Percentiles rank a stretch among this genome's conserved stretches.
These are phyloP conservation scores for Cladosporium cucumerinum DNA, from an alignment of 2,329 filamentous ascomycete species.

Conservation along the genomic window DNA sequence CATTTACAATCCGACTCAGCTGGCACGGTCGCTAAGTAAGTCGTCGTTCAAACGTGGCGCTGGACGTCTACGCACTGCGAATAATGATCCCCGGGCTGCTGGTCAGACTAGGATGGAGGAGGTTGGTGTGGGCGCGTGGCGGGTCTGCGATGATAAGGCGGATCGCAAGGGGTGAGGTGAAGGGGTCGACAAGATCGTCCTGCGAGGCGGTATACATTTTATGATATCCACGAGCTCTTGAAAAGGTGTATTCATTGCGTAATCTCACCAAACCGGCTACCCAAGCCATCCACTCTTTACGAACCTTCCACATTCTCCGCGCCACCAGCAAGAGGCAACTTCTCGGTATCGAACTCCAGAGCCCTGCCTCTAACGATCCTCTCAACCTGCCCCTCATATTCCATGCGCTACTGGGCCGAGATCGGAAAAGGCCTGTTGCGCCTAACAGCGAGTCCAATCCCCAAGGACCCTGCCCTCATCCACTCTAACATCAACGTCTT, in stretches of 20 bases:
- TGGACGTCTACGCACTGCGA: not conserved
- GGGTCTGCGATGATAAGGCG: not conserved
- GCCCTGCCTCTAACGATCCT: not conserved
- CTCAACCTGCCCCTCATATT: not conserved
- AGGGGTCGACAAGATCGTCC: not conserved
- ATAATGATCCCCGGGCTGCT: not conserved
- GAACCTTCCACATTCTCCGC: not conserved
- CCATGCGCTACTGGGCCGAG: not conserved
- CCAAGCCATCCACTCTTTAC: not conserved
- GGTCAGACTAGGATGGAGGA: not conserved
- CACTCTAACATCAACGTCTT: not conserved
- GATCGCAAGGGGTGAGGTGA: not conserved
- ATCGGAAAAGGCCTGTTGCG: not conserved
- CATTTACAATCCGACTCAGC: not conserved
- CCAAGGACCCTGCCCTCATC: not conserved
- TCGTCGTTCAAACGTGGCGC: not conserved
- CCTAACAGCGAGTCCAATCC: not conserved
- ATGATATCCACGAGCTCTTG: not conserved
- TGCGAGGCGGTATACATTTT: not conserved
- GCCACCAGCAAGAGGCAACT: not conserved
- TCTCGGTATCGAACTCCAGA: not conserved
- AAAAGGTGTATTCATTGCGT: not conserved
- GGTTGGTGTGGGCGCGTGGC: conserved; percentile 5
- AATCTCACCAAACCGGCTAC: not conserved
- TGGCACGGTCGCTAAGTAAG: not conserved